Evolutionary conservation across 306 rosid genomes (phyloP).

Genomic region (Cicer cuneatum): DNA sequence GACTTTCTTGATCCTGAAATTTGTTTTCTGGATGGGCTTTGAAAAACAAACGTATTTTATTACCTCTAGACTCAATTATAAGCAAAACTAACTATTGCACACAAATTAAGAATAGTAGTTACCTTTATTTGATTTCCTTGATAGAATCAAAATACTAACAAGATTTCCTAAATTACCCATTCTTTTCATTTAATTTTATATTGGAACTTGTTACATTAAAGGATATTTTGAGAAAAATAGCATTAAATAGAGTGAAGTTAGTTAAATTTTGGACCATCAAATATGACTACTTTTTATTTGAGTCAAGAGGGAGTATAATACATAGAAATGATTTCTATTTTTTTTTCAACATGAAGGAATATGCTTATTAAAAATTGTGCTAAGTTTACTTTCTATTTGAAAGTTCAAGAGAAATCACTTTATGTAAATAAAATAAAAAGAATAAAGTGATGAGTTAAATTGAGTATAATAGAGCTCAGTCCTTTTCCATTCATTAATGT

Average conservation of each 20-base stretch:
- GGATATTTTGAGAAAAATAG: no score
- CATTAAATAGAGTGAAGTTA: no score
- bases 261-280: no score
- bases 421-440: conserved; percentile 9
- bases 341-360: background rate
- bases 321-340: background rate
- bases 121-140: no score
- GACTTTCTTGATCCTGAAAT: conserved; percentile 13
- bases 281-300: no score
- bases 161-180: no score
- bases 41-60: conserved; percentile 13
- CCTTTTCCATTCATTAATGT: conserved; percentile 30
- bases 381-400: conserved; percentile 7
- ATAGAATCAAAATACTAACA: no score
- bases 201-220: no score
- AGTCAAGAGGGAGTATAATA: background rate
- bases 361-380: conserved; percentile 9
- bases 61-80: no score
- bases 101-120: no score
- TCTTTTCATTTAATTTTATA: no score
- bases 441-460: conserved; percentile 39
- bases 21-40: conserved; percentile 9
- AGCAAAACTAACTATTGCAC: no score
- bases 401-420: conserved; percentile 16
- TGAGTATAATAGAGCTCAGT: conserved; percentile 24